These are phyloP conservation scores for Camelina sativa DNA, from an alignment of 345 rosid species.

Conservation along the genomic window DNA sequence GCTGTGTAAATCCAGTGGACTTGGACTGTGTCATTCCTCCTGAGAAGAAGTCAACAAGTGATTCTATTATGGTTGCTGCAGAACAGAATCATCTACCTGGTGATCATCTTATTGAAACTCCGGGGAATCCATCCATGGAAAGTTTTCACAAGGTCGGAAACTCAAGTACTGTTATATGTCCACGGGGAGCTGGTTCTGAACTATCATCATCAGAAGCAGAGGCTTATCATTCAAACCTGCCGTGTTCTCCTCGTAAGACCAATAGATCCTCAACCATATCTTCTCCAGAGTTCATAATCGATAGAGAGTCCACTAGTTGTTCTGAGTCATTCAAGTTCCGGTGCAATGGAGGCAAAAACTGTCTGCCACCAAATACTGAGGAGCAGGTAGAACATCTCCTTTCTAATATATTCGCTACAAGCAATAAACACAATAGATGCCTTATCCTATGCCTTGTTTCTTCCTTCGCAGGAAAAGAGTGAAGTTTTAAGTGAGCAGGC, in stretches of 20 bases:
- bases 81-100: constrained; percentile 44
- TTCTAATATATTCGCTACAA: constrained; percentile 11
- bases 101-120: constrained; percentile 42
- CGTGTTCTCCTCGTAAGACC: constrained; percentile 41
- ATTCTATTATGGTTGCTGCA: constrained; percentile 48
- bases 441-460: constrained; percentile 8
- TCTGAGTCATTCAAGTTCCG: constrained; percentile 42
- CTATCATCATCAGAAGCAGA: constrained; percentile 50
- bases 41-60: constrained; percentile 46
- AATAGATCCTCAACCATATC: constrained; percentile 39
- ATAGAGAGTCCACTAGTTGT: constrained; percentile 49
- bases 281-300: constrained; percentile 43
- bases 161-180: constrained; percentile 41
- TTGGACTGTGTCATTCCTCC: constrained; percentile 48
- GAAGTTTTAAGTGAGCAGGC: constrained; percentile 55
- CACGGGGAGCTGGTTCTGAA: constrained; percentile 49
- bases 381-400: constrained; percentile 55
- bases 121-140: constrained; percentile 49
- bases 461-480: constrained; percentile 66
- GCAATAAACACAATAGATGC: constrained; percentile 17
- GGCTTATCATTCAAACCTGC: constrained; percentile 44
- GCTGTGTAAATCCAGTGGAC: constrained; percentile 43
- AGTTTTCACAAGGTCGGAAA: constrained; percentile 46
- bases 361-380: constrained; percentile 50
- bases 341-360: constrained; percentile 45